Conservation (phyloP, 768 basidiomycete species). For the Boletus rex-veris region DNA sequence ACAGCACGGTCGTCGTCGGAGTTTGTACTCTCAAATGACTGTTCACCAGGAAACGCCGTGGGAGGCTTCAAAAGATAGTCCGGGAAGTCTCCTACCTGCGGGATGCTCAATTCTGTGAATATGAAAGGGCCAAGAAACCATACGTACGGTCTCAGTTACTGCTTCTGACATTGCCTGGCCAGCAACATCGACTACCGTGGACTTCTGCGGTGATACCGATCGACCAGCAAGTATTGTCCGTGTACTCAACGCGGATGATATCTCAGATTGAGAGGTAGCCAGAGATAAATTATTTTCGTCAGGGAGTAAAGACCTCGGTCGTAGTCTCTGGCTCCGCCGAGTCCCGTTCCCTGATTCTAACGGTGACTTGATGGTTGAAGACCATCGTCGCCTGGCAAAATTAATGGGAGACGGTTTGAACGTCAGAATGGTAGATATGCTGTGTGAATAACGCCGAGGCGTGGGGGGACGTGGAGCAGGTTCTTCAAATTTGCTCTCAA, state of each 20-base stretch:
- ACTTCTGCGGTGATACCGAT: constrained; percentile 34
- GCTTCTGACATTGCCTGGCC: constrained; percentile 24
- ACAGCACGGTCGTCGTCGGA: constrained; percentile 35
- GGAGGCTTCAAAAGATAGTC: constrained; percentile 25
- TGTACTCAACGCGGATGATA: constrained; percentile 28
- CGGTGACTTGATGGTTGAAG: constrained; percentile 37
- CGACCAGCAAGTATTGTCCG: constrained; percentile 31
- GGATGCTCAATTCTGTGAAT: constrained; percentile 24
- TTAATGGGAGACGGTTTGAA: constrained; percentile 63
- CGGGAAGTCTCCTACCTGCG: constrained; percentile 30
- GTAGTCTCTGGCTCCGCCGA: constrained; percentile 35
- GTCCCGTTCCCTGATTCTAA: constrained; percentile 33
- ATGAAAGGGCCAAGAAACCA: constrained; percentile 27
- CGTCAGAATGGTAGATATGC: constrained; percentile 42
- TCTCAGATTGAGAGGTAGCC: constrained; percentile 25
- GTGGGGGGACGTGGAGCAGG: constrained; percentile 20
- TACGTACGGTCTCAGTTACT: constrained; percentile 31
- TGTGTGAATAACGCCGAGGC: constrained; percentile 19
- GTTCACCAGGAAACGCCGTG: constrained; percentile 28
- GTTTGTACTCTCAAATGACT: constrained; percentile 33
- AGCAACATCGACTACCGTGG: constrained; percentile 18
- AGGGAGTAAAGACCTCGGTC: constrained; percentile 28
- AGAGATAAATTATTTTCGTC: constrained; percentile 32
- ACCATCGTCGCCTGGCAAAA: constrained; percentile 63
- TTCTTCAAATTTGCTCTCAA: constrained; percentile 22